Conservation (phyloP, 1,284 basidiomycete genomes). For the Mrakiaceae sp. region DNA sequence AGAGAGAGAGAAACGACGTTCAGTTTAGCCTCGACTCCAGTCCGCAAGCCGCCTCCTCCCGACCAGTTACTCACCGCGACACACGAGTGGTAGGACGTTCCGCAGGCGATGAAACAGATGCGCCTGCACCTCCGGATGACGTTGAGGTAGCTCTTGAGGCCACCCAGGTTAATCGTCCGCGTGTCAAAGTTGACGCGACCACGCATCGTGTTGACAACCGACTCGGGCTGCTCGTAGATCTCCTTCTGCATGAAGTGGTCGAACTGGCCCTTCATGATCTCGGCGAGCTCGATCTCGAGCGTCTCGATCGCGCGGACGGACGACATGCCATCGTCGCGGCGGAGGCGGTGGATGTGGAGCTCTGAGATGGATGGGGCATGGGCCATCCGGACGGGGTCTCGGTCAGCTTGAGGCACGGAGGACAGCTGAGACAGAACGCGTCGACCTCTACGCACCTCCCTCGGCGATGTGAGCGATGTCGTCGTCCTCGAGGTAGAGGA, state of each 20-base stretch:
- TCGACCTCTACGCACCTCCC: slow-evolving; percentile 40
- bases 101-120: slow-evolving; percentile 95
- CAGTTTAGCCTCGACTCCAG: background rate
- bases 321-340: slow-evolving; percentile 65
- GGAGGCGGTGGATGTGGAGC: slow-evolving; percentile 96
- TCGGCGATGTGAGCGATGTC: slow-evolving; percentile 97
- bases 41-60: background rate
- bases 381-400: background rate
- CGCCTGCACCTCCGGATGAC: slow-evolving; percentile 91
- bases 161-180: slow-evolving; percentile 84
- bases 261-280: slow-evolving; percentile 99
- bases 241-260: slow-evolving; percentile 99
- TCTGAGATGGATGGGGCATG: slow-evolving; percentile 37
- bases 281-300: slow-evolving; percentile 95
- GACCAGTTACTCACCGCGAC: slow-evolving; percentile 47
- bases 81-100: slow-evolving; percentile 96
- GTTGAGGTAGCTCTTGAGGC: slow-evolving; percentile 85
- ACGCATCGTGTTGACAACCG: slow-evolving; percentile 99
- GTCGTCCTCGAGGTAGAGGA: slow-evolving; percentile 97
- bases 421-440: too few species aligned
- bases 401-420: background rate
- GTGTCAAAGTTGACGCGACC: slow-evolving; percentile 98
- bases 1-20: background rate
- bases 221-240: slow-evolving; percentile 99
- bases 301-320: slow-evolving; percentile 95